Evolutionary conservation across 352 stramenopile genomes (phyloP), one percentile per base, ranked within the genome.

Genomic region (Phytopythium mirpurense): DNA sequence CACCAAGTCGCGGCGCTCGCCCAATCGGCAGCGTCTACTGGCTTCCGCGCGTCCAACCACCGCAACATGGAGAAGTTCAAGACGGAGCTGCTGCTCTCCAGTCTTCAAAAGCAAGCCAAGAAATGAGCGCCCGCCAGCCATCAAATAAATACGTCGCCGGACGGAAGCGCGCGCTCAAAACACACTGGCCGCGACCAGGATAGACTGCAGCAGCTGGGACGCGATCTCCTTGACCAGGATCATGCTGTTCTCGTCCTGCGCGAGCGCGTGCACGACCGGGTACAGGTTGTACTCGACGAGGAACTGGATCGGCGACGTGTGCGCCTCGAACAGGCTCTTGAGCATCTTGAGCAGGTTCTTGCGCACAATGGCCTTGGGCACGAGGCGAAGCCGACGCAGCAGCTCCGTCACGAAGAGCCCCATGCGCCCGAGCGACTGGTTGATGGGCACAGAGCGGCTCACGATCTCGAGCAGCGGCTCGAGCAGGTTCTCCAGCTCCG

Each of bases 271-370:
- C 8, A 96, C 72, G 27, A 78, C 79, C 14, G 75, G 80, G 23
- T 89, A 88, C 10, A 97, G 62, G 32, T 95, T 88, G 69, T 91
- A 94, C 65, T 96, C 85, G 36, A 95, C 69, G 16, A 96, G 64
- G 45, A 97, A 95, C 56, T 95, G 78, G 46, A 72, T 73, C 1
- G 85, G 88, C 26, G 84, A 81, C 15, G 85, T 83, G 57, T 97
- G 88, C 23, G 79, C 82, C 55, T 96, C 84, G 51, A 96, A 95
- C 2, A 97, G 72, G 40, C 71, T 77, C 60, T 96, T 93, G 51
- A 97, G 83, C 70, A 97, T 97, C 61, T 93, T 93, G 49, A 97
- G 81, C 49, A 97, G 59, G 51, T 95, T 95, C 54, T 95, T 96
- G 42, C 86, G 79, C 36, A 96, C 87, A 34, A 96, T 90, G 1